Evolutionary conservation across 768 basidiomycete genomes (phyloP), one percentile per base, ranked within the genome.

Genomic region (Mycena pura): DNA sequence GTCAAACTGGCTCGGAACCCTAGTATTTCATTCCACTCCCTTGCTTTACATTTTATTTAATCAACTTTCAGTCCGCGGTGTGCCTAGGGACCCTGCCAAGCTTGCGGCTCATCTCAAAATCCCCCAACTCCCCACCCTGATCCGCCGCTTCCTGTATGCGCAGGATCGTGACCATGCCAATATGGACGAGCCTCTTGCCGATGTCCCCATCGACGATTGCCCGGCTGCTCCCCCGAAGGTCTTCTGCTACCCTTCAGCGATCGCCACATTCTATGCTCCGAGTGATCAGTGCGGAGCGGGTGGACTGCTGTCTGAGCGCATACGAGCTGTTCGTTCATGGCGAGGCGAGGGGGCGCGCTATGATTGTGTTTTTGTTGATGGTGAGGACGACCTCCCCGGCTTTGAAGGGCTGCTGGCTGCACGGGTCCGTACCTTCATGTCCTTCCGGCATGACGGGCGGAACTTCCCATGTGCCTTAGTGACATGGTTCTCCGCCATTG

Each of bases 391-490:
- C 21, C 27, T 57, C 22, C 59, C 62, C 14, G 73, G 75, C 0
- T 68, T 75, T 40, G 39, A 25, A 14, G 68, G 69, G 5, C 58
- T 74, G 38, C 49, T 63, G 27, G 64, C 70, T 32, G 73, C 60
- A 3, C 61, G 63, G 9, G 69, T 76, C 2, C 45, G 43, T 14
- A 68, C 74, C 5, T 70, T 76, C 25, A 70, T 76, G 28, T 73
- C 72, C 11, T 70, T 76, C 44, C 51, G 22, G 21, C 62, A 68
- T 47, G 17, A 52, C 2, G 63, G 44, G 13, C 54, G 27, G 2
- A 28, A 17, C 14, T 69, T 72, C 38, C 63, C 67, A 0, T 77
- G 75, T 63, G 75, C 72, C 0, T 57, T 76, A 3, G 70, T 78
- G 1, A 63, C 73, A 8, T 71, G 70, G 71, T 76, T 70, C 53